phyloP scores from a whole-genome alignment of 768 basidiomycete species.

The Serendipita sp. region DNA sequence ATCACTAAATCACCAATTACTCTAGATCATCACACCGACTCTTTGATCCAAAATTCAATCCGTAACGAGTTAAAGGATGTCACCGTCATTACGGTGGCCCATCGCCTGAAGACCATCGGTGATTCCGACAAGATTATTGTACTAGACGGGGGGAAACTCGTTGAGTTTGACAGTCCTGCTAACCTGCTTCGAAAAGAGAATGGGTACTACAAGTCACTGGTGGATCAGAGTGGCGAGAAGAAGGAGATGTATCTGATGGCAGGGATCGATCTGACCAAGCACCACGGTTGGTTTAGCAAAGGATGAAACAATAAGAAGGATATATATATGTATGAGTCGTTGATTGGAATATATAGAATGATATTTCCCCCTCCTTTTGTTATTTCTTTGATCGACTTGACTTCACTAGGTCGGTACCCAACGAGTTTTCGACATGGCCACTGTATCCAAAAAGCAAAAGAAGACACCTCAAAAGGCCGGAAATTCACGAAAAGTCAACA shows the following conservation, averaged over 20 bases:
- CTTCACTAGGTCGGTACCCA: not conserved
- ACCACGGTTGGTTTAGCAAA: not conserved
- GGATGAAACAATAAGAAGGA: not conserved
- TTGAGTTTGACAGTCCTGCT: slow-evolving; percentile 39
- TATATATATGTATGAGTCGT: not conserved
- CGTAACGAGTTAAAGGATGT: slow-evolving; percentile 28
- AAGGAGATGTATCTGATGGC: slow-evolving; percentile 31
- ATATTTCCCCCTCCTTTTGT: not conserved
- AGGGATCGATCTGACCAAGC: not conserved
- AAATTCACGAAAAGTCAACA: not conserved
- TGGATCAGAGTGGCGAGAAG: slow-evolving; percentile 41
- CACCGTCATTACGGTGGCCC: slow-evolving; percentile 43
- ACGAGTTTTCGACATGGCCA: not conserved
- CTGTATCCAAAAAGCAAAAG: slow-evolving; percentile 5
- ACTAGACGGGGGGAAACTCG: slow-evolving; percentile 37
- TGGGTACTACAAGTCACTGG: slow-evolving; percentile 36
- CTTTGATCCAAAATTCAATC: slow-evolving; percentile 39
- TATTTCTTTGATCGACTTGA: not conserved
- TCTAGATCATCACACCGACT: slow-evolving; percentile 39
- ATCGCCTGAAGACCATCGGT: slow-evolving; percentile 41
- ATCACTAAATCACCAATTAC: not conserved
- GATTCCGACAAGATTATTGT: slow-evolving; percentile 43
- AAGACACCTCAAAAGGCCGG: not conserved
- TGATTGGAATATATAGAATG: not conserved
- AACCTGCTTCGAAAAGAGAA: slow-evolving; percentile 34